Evolutionary conservation across 495 filamentous ascomycete genomes (phyloP).

Genomic region (Alectoria sarmentosa): DNA sequence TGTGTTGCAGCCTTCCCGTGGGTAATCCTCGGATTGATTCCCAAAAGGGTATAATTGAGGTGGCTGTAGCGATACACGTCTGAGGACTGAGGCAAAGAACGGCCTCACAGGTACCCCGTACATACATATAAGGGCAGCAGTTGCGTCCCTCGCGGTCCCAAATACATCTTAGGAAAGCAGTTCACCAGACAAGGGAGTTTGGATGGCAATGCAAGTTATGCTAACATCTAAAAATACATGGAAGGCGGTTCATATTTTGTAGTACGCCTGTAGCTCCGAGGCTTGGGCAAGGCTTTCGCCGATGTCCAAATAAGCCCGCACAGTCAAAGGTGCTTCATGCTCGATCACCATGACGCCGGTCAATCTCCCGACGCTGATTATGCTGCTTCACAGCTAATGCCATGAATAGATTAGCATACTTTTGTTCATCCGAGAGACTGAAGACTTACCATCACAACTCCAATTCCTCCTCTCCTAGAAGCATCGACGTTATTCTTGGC

Average conservation of each 20-base stretch:
- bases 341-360: not conserved
- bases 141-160: not conserved
- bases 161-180: not conserved
- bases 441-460: slow-evolving; percentile 59
- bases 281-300: not conserved
- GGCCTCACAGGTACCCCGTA: too few relatives aligned
- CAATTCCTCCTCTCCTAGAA: slow-evolving; percentile 73
- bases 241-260: too few relatives aligned
- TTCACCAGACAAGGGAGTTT: not conserved
- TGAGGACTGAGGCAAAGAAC: too few relatives aligned
- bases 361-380: not conserved
- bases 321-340: not conserved
- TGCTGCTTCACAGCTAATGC: not conserved
- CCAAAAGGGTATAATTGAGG: too few relatives aligned
- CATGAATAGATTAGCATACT: not conserved
- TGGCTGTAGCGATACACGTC: too few relatives aligned
- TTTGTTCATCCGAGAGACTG: too few relatives aligned
- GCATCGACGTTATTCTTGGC: slow-evolving; percentile 65
- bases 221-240: not conserved
- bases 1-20: too few relatives aligned
- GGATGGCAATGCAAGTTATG: not conserved
- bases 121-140: too few relatives aligned
- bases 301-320: not conserved
- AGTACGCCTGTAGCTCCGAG: not conserved
- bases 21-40: too few relatives aligned